Conservation (phyloP, 2,329 filamentous ascomycete genomes). For the Domatiomyces globalis region DNA sequence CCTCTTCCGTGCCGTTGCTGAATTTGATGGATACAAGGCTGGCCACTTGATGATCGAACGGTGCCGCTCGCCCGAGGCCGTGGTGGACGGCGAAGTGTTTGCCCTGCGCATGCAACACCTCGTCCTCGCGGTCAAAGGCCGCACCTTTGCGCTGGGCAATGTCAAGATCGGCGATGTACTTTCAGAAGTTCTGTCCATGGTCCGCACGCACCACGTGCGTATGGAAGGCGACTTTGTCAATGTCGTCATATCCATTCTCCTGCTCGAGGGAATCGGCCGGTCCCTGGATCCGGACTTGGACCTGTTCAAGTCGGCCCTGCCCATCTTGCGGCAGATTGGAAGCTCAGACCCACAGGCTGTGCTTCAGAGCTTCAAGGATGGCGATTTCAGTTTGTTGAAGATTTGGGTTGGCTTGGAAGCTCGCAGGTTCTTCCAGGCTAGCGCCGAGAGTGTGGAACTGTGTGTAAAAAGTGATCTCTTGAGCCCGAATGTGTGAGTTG, state of each 20-base stretch:
- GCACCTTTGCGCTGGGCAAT: slow-evolving; percentile 80
- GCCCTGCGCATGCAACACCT: slow-evolving; percentile 95
- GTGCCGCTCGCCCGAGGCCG: slow-evolving; percentile 80
- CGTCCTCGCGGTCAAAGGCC: slow-evolving; percentile 75
- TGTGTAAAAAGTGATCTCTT: slow-evolving; percentile 85
- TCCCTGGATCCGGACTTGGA: slow-evolving; percentile 76
- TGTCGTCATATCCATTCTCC: slow-evolving; percentile 84
- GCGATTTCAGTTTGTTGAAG: slow-evolving; percentile 72
- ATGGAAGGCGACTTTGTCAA: slow-evolving; percentile 98
- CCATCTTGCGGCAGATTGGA: slow-evolving; percentile 77
- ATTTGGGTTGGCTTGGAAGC: slow-evolving; percentile 88
- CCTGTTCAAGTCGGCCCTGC: slow-evolving; percentile 70
- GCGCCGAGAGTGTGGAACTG: slow-evolving; percentile 73
- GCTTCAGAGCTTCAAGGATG: slow-evolving; percentile 50
- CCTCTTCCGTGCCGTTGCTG: slow-evolving; percentile 86
- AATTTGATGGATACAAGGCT: slow-evolving; percentile 92
- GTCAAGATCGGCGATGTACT: slow-evolving; percentile 94
- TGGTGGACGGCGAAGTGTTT: slow-evolving; percentile 80
- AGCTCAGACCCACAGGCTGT: slow-evolving; percentile 53
- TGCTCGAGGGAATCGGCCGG: slow-evolving; percentile 87
- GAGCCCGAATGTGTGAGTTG: slow-evolving; percentile 61
- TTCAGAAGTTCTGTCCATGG: slow-evolving; percentile 81
- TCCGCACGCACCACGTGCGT: slow-evolving; percentile 78
- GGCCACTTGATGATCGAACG: slow-evolving; percentile 93
- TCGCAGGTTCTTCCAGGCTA: slow-evolving; percentile 75